These are phyloP conservation scores for Yamadazyma tumulicola DNA, from an alignment of 805 yeast species.

Conservation along the genomic window DNA sequence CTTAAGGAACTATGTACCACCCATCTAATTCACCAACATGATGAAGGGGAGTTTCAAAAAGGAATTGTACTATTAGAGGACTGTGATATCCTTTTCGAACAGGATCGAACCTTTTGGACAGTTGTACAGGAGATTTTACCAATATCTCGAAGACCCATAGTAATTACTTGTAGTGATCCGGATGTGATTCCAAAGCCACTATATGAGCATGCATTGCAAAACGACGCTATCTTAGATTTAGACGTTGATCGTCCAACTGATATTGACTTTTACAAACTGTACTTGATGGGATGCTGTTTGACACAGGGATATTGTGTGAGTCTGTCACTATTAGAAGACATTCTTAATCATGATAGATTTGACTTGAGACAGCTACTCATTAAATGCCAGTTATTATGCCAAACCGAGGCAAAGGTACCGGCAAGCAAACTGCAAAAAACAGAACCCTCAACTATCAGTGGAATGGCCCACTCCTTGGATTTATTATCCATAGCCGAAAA, in stretches of 20 bases:
- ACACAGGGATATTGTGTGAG: slow-evolving; percentile 33
- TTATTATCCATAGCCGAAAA: slow-evolving; percentile 27
- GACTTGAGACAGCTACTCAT: slow-evolving; percentile 50
- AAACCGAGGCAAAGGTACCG: too few species aligned
- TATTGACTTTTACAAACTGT: slow-evolving; percentile 23
- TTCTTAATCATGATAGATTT: not conserved
- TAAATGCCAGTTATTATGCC: slow-evolving; percentile 42
- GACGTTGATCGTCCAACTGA: slow-evolving; percentile 5
- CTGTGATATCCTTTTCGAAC: slow-evolving; percentile 74
- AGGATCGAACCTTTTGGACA: slow-evolving; percentile 79
- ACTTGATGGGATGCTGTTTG: slow-evolving; percentile 40
- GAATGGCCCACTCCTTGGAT: slow-evolving; percentile 17
- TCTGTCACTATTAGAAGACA: slow-evolving; percentile 19
- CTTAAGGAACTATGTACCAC: slow-evolving; percentile 82
- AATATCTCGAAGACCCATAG: slow-evolving; percentile 64
- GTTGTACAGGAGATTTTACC: slow-evolving; percentile 59
- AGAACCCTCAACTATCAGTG: not conserved
- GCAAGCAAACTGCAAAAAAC: not conserved
- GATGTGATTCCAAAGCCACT: slow-evolving; percentile 47
- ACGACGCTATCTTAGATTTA: slow-evolving; percentile 27
- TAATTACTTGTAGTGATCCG: slow-evolving; percentile 58
- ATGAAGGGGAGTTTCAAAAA: slow-evolving; percentile 37
- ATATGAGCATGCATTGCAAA: slow-evolving; percentile 42
- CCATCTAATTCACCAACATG: slow-evolving; percentile 57
- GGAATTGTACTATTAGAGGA: slow-evolving; percentile 82